Evolutionary conservation across 1,284 basidiomycete species (phyloP), one percentile per base, ranked within the genome.

Genomic region (Lignosus rhinocerotis): DNA sequence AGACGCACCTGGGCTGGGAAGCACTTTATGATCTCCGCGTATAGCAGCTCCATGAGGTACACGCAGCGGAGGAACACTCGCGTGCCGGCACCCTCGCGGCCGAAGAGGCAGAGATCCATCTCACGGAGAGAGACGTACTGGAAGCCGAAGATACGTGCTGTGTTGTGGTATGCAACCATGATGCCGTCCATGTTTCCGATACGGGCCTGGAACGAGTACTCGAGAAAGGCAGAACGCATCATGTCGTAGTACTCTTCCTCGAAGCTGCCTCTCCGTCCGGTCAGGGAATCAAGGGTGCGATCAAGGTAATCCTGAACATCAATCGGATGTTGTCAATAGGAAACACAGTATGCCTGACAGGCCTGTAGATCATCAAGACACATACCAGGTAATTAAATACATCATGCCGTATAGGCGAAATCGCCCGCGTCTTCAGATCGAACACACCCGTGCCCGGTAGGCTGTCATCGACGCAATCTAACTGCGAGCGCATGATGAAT

Each of bases 111-210:
- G 51, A 82, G 74, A 66, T 98, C 96, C 87, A 99, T 94, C 70
- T 98, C 94, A 55, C 85, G 79, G 49, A 96, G 76, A 0, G 93
- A 82, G 34, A 98, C 76, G 70, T 99, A 99, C 73, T 98, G 94
- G 78, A 98, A 98, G 0, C 96, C 96, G 69, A 96, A 96, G 56
- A 96, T 85, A 14, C 84, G 82, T 8, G 84, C 83, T 0, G 94
- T 97, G 64, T 96, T 98, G 73, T 99, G 96, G 71, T 97, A 98
- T 9, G 95, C 93, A 32, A 98, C 86, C 67, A 99, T 87, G 30
- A 97, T 90, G 14, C 96, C 96, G 69, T 98, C 96, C 96, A 99
- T 99, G 69, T 91, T 87, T 2, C 96, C 96, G 62, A 99, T 98
- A 6, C 96, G 87, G 0, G 85, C 96, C 80, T 99, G 96, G 78